Percentiles rank a stretch among this genome's conserved stretches.
Evolutionary conservation across 345 rosid species (phyloP).

Genomic region (Lumnitzera littorea): DNA sequence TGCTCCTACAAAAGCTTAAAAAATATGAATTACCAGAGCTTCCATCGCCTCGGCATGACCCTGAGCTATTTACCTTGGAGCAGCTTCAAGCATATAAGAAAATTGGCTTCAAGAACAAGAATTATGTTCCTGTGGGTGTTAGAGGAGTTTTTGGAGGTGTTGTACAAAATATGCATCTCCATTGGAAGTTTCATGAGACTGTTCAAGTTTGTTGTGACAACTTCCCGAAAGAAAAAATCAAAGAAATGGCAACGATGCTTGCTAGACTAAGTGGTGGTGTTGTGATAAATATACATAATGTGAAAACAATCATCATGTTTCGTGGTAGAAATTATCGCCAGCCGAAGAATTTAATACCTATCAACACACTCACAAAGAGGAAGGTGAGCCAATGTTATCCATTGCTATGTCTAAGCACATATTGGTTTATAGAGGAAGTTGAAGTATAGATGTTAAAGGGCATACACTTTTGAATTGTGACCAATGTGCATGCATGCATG

Average conservation of each 20-base stretch:
- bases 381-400: slow-evolving; percentile 39
- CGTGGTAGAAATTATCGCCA: slow-evolving; percentile 98
- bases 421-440: too few relatives aligned
- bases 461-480: too few relatives aligned
- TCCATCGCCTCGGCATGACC: slow-evolving; percentile 81
- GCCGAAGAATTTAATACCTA: slow-evolving; percentile 86
- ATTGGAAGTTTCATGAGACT: slow-evolving; percentile 99
- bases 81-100: slow-evolving; percentile 82
- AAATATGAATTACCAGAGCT: slow-evolving; percentile 90
- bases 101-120: slow-evolving; percentile 82
- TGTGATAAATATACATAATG: slow-evolving; percentile 75
- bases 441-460: too few relatives aligned
- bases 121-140: slow-evolving; percentile 95
- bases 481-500: too few relatives aligned
- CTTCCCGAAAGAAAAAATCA: slow-evolving; percentile 86
- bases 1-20: slow-evolving; percentile 85
- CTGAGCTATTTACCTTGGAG: slow-evolving; percentile 78
- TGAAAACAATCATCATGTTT: slow-evolving; percentile 91
- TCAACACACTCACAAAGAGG: slow-evolving; percentile 90
- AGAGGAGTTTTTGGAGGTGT: slow-evolving; percentile 99
- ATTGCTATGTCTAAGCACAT: too few relatives aligned
- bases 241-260: slow-evolving; percentile 91
- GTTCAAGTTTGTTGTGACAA: slow-evolving; percentile 96
- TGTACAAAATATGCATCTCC: slow-evolving; percentile 96
- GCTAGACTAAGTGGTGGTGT: slow-evolving; percentile 91